phyloP scores from a whole-genome alignment of 495 filamentous ascomycete genomes.

The Amniculicola lignicola region DNA sequence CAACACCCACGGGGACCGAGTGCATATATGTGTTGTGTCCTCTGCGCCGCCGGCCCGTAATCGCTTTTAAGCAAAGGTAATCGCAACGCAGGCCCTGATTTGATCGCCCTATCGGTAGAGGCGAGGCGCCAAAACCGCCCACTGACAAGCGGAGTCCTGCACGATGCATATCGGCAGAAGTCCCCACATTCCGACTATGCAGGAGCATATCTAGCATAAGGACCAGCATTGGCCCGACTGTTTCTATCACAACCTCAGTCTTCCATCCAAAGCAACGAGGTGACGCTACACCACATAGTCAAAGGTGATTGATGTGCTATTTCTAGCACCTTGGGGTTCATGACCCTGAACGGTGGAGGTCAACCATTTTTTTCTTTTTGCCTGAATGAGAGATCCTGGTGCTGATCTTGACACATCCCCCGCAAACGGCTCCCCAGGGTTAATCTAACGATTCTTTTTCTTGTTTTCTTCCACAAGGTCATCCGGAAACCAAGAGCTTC shows the following conservation, averaged over 20 bases:
- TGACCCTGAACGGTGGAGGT: not conserved
- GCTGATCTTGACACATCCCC: conserved; percentile 31
- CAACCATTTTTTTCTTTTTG: conserved; percentile 22
- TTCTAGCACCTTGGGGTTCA: not conserved
- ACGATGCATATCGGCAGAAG: conserved; percentile 24
- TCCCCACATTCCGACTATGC: conserved; percentile 19
- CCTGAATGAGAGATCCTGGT: conserved; percentile 23
- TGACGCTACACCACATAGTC: no score
- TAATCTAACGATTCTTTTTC: conserved; percentile 1
- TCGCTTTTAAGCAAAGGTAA: conserved; percentile 14
- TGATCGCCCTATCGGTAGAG: conserved; percentile 25
- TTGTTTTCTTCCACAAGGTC: not conserved
- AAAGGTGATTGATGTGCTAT: conserved; percentile 12
- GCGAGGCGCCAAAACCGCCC: not conserved
- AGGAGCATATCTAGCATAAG: not conserved
- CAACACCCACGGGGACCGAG: no score
- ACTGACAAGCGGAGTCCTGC: conserved; percentile 11
- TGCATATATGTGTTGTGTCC: conserved; percentile 10
- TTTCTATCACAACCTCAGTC: no score
- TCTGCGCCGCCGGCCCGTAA: conserved; percentile 18
- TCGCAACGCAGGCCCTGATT: conserved; percentile 1
- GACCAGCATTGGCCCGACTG: no score
- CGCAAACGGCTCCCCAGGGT: conserved; percentile 22
- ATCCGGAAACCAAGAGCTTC: conserved; percentile 6
- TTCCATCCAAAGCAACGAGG: not conserved